Percentiles rank a stretch among this genome's conserved stretches.
Conservation (phyloP, 768 basidiomycete species). For the Phylloporus arenicola region DNA sequence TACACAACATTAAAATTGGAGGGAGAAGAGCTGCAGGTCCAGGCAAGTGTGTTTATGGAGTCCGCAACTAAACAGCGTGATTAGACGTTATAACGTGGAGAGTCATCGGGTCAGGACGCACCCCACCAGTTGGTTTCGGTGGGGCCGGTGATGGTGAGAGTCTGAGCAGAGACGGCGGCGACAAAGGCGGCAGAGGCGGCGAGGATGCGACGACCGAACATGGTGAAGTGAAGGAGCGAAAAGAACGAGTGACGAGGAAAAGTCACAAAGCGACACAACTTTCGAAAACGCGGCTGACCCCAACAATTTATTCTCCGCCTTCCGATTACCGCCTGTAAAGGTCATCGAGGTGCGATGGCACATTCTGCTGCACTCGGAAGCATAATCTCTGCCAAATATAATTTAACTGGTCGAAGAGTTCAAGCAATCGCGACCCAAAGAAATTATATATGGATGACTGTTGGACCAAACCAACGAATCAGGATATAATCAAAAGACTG, state of each 20-base stretch:
- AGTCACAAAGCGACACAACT: conserved; percentile 4
- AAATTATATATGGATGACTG: no score
- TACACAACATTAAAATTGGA: conserved; percentile 46
- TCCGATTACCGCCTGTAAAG: no score
- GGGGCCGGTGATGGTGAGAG: conserved; percentile 42
- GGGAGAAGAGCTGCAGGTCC: conserved; percentile 47
- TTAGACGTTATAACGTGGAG: not conserved
- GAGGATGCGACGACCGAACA: conserved; percentile 32
- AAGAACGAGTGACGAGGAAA: conserved; percentile 24
- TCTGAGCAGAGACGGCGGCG: conserved; percentile 27
- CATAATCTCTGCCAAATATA: no score
- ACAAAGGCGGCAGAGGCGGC: conserved; percentile 36
- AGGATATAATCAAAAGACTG: no score
- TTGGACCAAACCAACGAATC: no score
- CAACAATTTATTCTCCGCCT: conserved; percentile 24
- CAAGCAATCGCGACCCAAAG: no score
- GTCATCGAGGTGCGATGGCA: no score
- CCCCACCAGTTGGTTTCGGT: conserved; percentile 54
- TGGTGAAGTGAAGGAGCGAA: conserved; percentile 19
- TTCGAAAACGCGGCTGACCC: not conserved
- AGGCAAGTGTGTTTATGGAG: conserved; percentile 52
- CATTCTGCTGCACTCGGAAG: no score
- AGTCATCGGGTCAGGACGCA: conserved; percentile 32
- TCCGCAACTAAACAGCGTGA: conserved; percentile 40
- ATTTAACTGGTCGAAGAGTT: no score